Conservation (phyloP, 2,329 filamentous ascomycete species). For the Calonectria pauciramosa region DNA sequence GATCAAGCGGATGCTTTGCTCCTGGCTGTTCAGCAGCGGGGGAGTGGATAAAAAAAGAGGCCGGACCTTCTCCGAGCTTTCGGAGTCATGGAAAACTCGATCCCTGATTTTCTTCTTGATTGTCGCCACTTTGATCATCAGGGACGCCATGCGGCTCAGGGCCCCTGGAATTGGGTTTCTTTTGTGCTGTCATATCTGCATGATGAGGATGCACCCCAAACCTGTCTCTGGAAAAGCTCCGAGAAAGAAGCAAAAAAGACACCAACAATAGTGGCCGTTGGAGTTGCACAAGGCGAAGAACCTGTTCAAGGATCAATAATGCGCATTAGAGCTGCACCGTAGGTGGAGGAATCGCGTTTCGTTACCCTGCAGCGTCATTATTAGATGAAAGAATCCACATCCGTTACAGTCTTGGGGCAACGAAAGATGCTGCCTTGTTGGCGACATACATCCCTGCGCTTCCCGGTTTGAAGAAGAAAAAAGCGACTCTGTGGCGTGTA, state of each 20-base stretch:
- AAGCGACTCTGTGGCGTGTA: slow-evolving; percentile 14
- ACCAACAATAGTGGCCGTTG: neutral
- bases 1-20: neutral
- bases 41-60: neutral
- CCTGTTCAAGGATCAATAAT: neutral
- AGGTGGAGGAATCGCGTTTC: neutral
- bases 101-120: neutral
- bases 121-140: slow-evolving; percentile 9
- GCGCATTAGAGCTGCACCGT: neutral
- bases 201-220: neutral
- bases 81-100: neutral
- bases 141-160: slow-evolving; percentile 6
- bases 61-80: slow-evolving; percentile 6
- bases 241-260: neutral
- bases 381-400: slow-evolving; percentile 19
- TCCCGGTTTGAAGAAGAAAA: neutral
- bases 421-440: neutral
- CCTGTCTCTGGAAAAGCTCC: neutral
- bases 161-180: neutral
- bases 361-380: slow-evolving; percentile 16
- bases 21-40: neutral
- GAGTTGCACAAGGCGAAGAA: neutral
- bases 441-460: slow-evolving; percentile 12
- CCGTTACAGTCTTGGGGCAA: neutral
- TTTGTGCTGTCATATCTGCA: neutral